Evolutionary conservation across 1,284 basidiomycete genomes (phyloP).

Genomic region (Cutaneotrichosporon dermatis): DNA sequence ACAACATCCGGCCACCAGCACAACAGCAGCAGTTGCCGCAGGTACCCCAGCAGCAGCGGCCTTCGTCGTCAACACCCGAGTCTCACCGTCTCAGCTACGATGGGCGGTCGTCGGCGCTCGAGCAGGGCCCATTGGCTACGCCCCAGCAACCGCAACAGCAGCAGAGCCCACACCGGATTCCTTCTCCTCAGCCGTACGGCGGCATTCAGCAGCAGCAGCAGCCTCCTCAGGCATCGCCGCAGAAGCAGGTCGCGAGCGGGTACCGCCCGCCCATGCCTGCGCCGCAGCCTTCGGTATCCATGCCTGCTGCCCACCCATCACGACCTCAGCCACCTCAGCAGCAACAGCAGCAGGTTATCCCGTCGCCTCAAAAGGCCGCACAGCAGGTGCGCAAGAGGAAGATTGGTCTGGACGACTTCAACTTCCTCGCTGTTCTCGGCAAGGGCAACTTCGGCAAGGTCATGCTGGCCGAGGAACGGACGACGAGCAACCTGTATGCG

Average conservation of each 20-base stretch:
- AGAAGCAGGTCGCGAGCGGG: conserved; percentile 18
- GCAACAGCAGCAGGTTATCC: conserved; percentile 6
- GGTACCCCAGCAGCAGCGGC: not conserved
- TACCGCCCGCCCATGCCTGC: conserved; percentile 11
- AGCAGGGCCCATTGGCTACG: conserved; percentile 4
- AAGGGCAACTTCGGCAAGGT: conserved; percentile 99
- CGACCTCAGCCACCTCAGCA: conserved; percentile 7
- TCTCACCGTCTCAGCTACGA: conserved; percentile 11
- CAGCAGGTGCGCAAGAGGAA: conserved; percentile 60
- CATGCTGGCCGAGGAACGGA: conserved; percentile 99
- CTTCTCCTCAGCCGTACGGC: conserved; percentile 3
- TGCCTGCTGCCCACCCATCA: conserved; percentile 12
- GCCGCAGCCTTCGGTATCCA: not conserved
- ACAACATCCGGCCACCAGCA: conserved; percentile 32
- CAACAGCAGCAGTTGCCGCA: conserved; percentile 18
- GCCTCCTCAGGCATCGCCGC: conserved; percentile 10
- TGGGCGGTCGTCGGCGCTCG: conserved; percentile 1
- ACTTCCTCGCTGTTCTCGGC: conserved; percentile 95
- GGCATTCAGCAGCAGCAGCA: conserved; percentile 1
- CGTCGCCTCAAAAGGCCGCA: conserved; percentile 8
- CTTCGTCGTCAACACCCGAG: conserved; percentile 36
- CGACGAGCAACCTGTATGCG: conserved; percentile 80
- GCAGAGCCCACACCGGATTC: conserved; percentile 49
- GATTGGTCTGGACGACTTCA: conserved; percentile 97
- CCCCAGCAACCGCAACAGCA: conserved; percentile 34